Evolutionary conservation across 1,284 basidiomycete species (phyloP).

Genomic region (Apiotrichum siamense): DNA sequence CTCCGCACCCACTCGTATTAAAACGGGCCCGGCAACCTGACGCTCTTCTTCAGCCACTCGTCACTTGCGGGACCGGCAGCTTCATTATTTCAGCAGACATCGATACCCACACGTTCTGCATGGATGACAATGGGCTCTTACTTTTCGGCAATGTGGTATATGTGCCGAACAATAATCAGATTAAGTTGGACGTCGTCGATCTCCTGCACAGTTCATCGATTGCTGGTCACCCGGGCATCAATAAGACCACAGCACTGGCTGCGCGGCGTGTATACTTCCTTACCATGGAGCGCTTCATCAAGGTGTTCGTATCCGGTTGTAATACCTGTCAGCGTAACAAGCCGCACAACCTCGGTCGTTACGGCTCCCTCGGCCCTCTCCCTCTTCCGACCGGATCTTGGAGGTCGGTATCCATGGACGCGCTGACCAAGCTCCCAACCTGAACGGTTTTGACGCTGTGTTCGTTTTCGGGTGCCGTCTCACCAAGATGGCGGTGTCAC

Average conservation of each 20-base stretch:
- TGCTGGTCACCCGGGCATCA: slow-evolving; percentile 49
- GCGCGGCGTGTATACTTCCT: slow-evolving; percentile 30
- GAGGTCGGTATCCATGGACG: slow-evolving; percentile 50
- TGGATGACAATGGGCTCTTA: no score
- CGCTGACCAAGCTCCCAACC: no score
- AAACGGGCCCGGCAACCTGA: no score
- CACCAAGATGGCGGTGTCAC: no score
- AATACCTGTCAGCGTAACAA: slow-evolving; percentile 50
- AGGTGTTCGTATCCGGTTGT: slow-evolving; percentile 37
- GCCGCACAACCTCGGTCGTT: slow-evolving; percentile 23
- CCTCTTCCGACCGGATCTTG: slow-evolving; percentile 48
- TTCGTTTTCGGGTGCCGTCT: no score
- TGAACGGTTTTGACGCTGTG: no score
- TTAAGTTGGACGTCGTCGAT: slow-evolving; percentile 16
- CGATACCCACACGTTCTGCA: no score
- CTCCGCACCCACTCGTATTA: no score
- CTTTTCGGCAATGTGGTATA: slow-evolving; percentile 1
- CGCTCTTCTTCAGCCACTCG: no score
- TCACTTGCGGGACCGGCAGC: no score
- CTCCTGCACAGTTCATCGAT: slow-evolving; percentile 23
- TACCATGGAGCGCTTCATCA: slow-evolving; percentile 19
- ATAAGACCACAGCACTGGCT: slow-evolving; percentile 39
- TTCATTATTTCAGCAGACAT: no score
- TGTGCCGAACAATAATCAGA: background rate
- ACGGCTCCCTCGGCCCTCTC: slow-evolving; percentile 47